Evolutionary conservation across 768 basidiomycete species (phyloP).

Genomic region (Lentinula edodes): DNA sequence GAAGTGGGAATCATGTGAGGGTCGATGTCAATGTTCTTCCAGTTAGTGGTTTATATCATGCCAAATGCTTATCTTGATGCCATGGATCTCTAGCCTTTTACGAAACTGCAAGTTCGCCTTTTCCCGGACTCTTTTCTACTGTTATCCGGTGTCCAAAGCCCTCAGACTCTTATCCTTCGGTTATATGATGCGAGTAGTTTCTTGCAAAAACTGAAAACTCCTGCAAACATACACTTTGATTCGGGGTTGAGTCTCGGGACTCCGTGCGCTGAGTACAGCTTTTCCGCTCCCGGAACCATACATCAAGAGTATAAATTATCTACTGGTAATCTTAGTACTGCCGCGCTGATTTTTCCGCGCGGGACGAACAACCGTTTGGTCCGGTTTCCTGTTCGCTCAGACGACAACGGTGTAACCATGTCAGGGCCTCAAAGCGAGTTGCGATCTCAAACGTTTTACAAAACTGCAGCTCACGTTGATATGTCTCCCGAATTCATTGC

Average conservation of each 20-base stretch:
- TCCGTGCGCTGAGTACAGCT: background rate
- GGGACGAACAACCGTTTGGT: background rate
- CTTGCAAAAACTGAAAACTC: background rate
- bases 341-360: background rate
- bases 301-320: background rate
- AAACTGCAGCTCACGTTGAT: constrained; percentile 15
- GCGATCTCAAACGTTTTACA: constrained; percentile 17
- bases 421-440: background rate
- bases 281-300: background rate
- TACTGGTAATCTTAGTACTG: background rate
- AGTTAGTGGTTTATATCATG: background rate
- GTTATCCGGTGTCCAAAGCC: constrained; percentile 23
- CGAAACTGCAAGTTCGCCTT: constrained; percentile 27
- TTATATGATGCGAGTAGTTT: constrained; percentile 18
- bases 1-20: constrained; percentile 16
- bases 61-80: background rate
- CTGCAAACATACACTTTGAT: background rate
- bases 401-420: background rate
- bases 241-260: background rate
- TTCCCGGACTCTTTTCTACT: constrained; percentile 21
- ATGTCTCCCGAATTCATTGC: constrained; percentile 24
- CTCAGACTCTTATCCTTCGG: constrained; percentile 22
- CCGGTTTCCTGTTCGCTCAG: constrained; percentile 15
- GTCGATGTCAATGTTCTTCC: constrained; percentile 19
- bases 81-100: constrained; percentile 19